phyloP scores from a whole-genome alignment of 306 rosid species.

The Rosa lucieae region DNA sequence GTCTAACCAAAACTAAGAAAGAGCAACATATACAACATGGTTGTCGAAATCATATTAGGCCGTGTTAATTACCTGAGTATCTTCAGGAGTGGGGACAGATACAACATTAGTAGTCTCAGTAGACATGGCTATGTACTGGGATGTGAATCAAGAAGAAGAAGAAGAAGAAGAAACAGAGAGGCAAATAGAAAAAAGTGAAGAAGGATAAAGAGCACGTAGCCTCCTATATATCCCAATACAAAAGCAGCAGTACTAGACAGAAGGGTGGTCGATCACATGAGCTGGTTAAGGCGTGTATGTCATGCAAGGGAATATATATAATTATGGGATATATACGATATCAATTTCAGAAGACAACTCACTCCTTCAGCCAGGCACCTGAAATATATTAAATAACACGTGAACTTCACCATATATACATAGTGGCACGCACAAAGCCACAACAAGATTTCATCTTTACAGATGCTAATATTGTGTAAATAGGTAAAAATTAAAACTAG shows the following conservation, averaged over 20 bases:
- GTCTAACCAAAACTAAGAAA: neutral
- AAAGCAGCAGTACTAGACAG: slow-evolving; percentile 20
- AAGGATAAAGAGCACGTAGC: slow-evolving; percentile 10
- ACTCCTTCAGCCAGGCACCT: slow-evolving; percentile 5
- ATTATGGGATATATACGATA: neutral
- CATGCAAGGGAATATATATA: neutral
- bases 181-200: slow-evolving; percentile 8
- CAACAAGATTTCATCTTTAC: neutral
- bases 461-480: neutral
- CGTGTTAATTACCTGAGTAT: neutral
- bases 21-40: neutral
- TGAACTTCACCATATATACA: neutral
- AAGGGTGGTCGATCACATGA: slow-evolving; percentile 11
- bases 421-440: slow-evolving; percentile 9
- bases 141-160: neutral
- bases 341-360: slow-evolving; percentile 19
- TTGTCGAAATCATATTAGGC: neutral
- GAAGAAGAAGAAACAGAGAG: slow-evolving; percentile 2
- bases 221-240: slow-evolving; percentile 1
- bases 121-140: slow-evolving; percentile 6
- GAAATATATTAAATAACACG: neutral
- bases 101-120: slow-evolving; percentile 3
- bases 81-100: neutral
- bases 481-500: neutral
- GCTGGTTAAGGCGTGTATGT: slow-evolving; percentile 9